A percentile compares a stretch with the other conserved stretches of the same genome.
phyloP scores from a whole-genome alignment of 176 grass and related monocot species.

The Oryza meridionalis region DNA sequence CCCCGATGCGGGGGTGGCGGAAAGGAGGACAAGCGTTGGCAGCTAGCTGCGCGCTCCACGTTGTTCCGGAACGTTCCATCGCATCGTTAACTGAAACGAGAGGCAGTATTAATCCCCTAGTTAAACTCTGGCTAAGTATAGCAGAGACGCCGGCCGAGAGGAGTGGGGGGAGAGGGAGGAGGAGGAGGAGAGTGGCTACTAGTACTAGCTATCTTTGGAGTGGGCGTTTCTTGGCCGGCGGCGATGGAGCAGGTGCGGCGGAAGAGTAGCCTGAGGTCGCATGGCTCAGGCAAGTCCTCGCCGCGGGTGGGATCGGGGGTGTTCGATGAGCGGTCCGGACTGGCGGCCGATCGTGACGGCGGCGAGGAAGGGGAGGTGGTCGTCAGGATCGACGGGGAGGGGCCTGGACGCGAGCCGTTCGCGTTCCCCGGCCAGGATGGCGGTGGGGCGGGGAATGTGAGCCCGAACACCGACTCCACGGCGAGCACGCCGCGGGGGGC shows the following conservation, averaged over 20 bases:
- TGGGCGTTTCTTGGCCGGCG: not conserved
- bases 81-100: not conserved
- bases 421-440: conserved; percentile 7
- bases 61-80: conserved; percentile 51
- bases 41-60: conserved; percentile 33
- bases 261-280: conserved; percentile 44
- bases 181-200: no score
- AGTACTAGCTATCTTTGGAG: not conserved
- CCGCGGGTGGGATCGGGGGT: conserved; percentile 22
- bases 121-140: not conserved
- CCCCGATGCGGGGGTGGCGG: conserved; percentile 4
- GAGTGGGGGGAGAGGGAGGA: not conserved
- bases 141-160: not conserved
- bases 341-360: conserved; percentile 17
- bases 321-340: conserved; percentile 24
- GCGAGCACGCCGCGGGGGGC: not conserved
- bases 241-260: conserved; percentile 51
- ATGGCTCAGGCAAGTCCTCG: conserved; percentile 41
- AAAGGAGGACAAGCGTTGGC: conserved; percentile 38
- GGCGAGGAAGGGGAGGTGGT: conserved; percentile 50
- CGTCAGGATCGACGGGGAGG: conserved; percentile 70
- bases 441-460: conserved; percentile 42
- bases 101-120: conserved; percentile 14
- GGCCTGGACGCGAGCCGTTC: conserved; percentile 42
- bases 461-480: not conserved